These are phyloP conservation scores for Yamadazyma friedrichii DNA, from an alignment of 1,139 yeast species.

Conservation along the genomic window DNA sequence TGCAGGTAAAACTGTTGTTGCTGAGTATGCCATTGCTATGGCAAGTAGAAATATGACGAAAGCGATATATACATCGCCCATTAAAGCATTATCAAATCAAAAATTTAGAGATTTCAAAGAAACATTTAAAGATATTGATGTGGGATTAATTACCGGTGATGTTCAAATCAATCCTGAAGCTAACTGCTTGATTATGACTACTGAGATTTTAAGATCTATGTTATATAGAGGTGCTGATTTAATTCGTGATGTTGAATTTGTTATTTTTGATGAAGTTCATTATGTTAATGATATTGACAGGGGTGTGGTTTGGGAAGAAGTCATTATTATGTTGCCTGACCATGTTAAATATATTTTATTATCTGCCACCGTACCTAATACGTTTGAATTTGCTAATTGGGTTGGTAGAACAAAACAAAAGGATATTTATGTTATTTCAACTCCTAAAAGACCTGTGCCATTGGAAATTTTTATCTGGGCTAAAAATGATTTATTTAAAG, in stretches of 20 bases:
- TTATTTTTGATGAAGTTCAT: constrained; percentile 96
- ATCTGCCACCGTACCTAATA: constrained; percentile 97
- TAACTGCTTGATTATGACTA: constrained; percentile 94
- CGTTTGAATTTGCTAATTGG: constrained; percentile 98
- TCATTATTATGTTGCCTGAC: constrained; percentile 93
- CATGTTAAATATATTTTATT: constrained; percentile 85
- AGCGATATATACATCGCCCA: constrained; percentile 90
- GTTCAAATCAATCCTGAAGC: constrained; percentile 98
- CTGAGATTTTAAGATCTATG: constrained; percentile 94
- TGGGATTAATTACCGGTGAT: constrained; percentile 96
- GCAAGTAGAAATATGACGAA: constrained; percentile 87
- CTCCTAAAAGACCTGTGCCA: constrained; percentile 95
- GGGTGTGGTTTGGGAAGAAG: constrained; percentile 99
- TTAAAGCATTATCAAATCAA: constrained; percentile 89
- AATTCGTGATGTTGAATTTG: constrained; percentile 95
- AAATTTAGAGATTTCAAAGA: constrained; percentile 89
- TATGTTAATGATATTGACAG: constrained; percentile 95
- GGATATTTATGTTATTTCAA: constrained; percentile 92
- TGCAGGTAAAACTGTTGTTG: constrained; percentile 91
- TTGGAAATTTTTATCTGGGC: constrained; percentile 86
- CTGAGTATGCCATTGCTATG: constrained; percentile 94
- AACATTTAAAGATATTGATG: constrained; percentile 76
- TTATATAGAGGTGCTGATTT: constrained; percentile 94
- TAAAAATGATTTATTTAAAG: constrained; percentile 59
- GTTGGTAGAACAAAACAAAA: constrained; percentile 95